Evolutionary conservation across 441 rosid genomes (phyloP), one percentile per base, ranked within the genome.

Genomic region (Brassica hybrid): DNA sequence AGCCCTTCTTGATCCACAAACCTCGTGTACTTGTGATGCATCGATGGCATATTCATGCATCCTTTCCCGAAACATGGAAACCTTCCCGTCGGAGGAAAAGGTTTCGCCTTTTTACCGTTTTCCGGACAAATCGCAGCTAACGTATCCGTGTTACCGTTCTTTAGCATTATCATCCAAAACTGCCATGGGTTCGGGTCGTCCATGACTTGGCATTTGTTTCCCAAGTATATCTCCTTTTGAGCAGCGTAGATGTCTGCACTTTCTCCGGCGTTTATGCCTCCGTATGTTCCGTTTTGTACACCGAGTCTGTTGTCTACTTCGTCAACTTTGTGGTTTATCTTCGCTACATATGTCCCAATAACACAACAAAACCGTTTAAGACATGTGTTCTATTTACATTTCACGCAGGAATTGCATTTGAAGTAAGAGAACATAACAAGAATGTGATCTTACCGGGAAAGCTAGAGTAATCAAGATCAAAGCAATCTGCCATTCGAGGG

Each of bases 151-250:
- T 90, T 94, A 19, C 97, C 96, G 75, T 80, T 92, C 81, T 94
- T 94, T 67, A 94, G 90, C 98, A 94, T 94, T 78, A 92, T 73
- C 98, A 88, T 94, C 97, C 98, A 92, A 77, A 94, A 94, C 6
- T 90, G 94, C 97, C 98, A 94, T 59, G 94, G 96, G 52, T 80
- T 85, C 16, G 90, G 94, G 27, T 52, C 67, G 84, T 85, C 92
- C 73, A 80, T 83, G 14, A 92, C 91, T 84, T 90, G 84, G 69
- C 98, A 94, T 71, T 90, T 84, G 17, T 85, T 84, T 34, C 94
- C 97, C 36, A 91, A 81, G 76, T 89, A 92, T 57, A 85, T 74
- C 73, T 94, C 98, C 79, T 94, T 94, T 36, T 85, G 65, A 13
- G 85, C 90, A 2, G 97, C 94, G 59, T 92, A 94, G 27, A 73